Evolutionary conservation across 2,329 filamentous ascomycete genomes (phyloP).

Genomic region (Claviceps monticola): DNA sequence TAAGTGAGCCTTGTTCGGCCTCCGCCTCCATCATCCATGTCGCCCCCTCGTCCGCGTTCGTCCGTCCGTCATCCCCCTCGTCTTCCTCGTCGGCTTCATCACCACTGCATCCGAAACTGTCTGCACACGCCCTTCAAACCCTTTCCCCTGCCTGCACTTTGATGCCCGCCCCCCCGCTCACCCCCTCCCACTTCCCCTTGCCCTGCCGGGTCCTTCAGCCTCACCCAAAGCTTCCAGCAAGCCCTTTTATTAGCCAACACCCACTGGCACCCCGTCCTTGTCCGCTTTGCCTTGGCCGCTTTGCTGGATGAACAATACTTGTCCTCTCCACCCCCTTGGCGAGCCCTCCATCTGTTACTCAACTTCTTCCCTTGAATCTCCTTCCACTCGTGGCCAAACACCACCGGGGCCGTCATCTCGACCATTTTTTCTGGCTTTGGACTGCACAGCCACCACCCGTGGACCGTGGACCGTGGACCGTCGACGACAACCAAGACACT

Average conservation of each 20-base stretch:
- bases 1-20: too few relatives aligned
- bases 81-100: neutral
- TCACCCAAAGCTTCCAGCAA: constrained; percentile 4
- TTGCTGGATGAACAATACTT: constrained; percentile 4
- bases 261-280: neutral
- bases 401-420: constrained; percentile 10
- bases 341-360: constrained; percentile 3
- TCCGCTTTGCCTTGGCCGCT: constrained; percentile 1
- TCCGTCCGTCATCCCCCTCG: neutral
- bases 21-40: too few relatives aligned
- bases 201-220: constrained; percentile 7
- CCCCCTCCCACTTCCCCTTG: neutral
- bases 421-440: neutral
- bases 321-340: constrained; percentile 6
- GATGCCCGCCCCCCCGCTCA: neutral
- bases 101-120: neutral
- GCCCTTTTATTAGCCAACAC: neutral
- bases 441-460: neutral
- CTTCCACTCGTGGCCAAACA: constrained; percentile 1
- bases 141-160: neutral
- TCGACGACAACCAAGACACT: neutral
- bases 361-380: constrained; percentile 6
- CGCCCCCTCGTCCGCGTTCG: neutral
- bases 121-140: neutral
- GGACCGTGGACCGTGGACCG: too few relatives aligned